These are phyloP conservation scores for Besnoitia besnoiti DNA, from an alignment of 169 alveolate genomes.

Conservation along the genomic window DNA sequence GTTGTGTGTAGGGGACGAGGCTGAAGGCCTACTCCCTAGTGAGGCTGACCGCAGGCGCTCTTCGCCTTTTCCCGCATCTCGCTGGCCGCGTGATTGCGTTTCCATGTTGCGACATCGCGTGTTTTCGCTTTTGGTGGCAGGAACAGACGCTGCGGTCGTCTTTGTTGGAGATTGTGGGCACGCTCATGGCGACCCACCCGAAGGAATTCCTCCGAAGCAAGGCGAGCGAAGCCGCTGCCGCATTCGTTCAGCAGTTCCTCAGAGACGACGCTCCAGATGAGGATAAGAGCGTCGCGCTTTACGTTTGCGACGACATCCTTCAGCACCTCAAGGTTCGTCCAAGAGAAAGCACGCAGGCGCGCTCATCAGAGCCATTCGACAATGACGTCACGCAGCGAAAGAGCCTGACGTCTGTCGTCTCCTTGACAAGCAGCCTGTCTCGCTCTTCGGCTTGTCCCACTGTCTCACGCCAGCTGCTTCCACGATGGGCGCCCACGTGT, in stretches of 20 bases:
- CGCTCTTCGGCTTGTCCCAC: too few relatives aligned
- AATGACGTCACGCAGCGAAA: too few relatives aligned
- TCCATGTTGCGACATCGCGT: neutral
- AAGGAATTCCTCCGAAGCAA: constrained; percentile 78
- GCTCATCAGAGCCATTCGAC: too few relatives aligned
- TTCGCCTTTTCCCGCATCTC: too few relatives aligned
- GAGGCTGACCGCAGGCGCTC: too few relatives aligned
- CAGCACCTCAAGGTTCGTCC: constrained; percentile 72
- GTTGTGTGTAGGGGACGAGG: neutral
- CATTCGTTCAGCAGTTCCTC: constrained; percentile 73
- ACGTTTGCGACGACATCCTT: constrained; percentile 84
- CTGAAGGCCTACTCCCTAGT: too few relatives aligned
- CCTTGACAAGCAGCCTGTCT: too few relatives aligned
- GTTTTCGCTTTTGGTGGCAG: neutral
- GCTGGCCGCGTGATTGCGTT: too few relatives aligned
- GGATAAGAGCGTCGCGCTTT: constrained; percentile 81
- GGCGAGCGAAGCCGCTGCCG: constrained; percentile 76
- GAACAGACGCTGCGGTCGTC: constrained; percentile 82
- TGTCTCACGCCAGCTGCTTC: too few relatives aligned
- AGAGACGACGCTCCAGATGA: constrained; percentile 72
- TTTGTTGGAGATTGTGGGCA: constrained; percentile 80
- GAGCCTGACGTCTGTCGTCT: too few relatives aligned
- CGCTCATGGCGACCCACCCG: constrained; percentile 81
- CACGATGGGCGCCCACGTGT: too few relatives aligned
- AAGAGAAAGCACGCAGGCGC: neutral